Conservation (phyloP, 331 rosid species). For the Phaseolus coccineus region DNA sequence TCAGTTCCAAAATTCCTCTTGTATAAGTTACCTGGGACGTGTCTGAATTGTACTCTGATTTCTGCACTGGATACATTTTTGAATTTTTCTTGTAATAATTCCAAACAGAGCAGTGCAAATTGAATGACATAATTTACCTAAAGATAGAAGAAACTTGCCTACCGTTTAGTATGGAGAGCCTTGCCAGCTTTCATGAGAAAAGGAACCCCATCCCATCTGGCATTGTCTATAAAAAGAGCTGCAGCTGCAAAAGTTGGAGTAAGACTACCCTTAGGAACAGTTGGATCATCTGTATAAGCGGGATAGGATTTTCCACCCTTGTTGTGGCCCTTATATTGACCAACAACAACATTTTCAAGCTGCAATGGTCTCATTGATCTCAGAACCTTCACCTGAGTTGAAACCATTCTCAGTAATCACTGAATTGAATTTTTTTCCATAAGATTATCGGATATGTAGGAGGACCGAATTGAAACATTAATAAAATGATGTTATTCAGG, state of each 20-base stretch:
- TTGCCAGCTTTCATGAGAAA: conserved; percentile 98
- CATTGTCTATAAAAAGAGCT: conserved; percentile 87
- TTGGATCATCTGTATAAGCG: conserved; percentile 86
- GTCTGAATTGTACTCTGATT: conserved; percentile 97
- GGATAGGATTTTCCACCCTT: conserved; percentile 77
- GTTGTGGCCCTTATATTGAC: conserved; percentile 94
- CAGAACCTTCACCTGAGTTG: conserved; percentile 91
- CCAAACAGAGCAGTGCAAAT: conserved; percentile 25
- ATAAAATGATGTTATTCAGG: neutral
- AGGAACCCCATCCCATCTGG: conserved; percentile 99
- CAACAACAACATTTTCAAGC: conserved; percentile 88
- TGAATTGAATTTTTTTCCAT: conserved; percentile 30
- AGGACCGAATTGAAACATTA: conserved; percentile 29
- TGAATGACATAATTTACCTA: neutral
- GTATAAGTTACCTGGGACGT: conserved; percentile 95
- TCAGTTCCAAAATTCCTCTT: conserved; percentile 88
- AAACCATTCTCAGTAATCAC: conserved; percentile 42
- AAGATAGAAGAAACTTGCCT: conserved; percentile 32
- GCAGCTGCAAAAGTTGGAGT: conserved; percentile 99
- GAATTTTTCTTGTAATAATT: conserved; percentile 15
- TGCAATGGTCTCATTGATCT: conserved; percentile 84
- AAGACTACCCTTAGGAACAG: conserved; percentile 84
- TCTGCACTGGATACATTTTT: conserved; percentile 79
- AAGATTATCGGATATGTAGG: conserved; percentile 30
- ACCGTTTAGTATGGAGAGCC: conserved; percentile 96